Evolutionary conservation across 1,284 basidiomycete species (phyloP).

Genomic region (Polyporus tsugae): DNA sequence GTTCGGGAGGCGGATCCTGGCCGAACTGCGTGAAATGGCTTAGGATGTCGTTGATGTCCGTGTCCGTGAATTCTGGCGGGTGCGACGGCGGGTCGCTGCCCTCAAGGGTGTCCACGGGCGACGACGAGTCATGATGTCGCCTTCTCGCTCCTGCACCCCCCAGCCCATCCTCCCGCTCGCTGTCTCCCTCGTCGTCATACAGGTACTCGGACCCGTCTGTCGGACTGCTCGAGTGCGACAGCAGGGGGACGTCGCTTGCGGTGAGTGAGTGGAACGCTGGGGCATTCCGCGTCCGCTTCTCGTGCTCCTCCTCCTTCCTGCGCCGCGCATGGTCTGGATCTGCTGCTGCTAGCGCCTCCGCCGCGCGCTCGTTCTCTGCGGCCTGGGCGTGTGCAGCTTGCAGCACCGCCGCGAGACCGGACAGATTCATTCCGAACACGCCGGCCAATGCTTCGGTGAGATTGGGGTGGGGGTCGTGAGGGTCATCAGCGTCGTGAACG

Average conservation of each 20-base stretch:
- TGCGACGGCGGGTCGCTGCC: slow-evolving; percentile 22
- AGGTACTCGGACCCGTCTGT: slow-evolving; percentile 66
- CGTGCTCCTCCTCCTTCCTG: slow-evolving; percentile 53
- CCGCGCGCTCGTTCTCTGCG: slow-evolving; percentile 54
- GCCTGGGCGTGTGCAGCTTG: slow-evolving; percentile 76
- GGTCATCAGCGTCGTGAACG: slow-evolving; percentile 10
- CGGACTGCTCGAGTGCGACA: slow-evolving; percentile 33
- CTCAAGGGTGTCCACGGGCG: slow-evolving; percentile 29
- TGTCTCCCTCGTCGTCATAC: slow-evolving; percentile 46
- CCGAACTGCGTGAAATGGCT: slow-evolving; percentile 77
- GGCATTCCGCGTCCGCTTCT: slow-evolving; percentile 67
- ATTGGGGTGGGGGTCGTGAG: slow-evolving; percentile 22
- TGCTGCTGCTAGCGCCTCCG: slow-evolving; percentile 53
- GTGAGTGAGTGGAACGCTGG: slow-evolving; percentile 80
- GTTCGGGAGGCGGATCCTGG: slow-evolving; percentile 50
- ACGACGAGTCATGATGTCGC: slow-evolving; percentile 36
- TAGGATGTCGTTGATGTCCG: slow-evolving; percentile 77
- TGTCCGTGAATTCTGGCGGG: slow-evolving; percentile 56
- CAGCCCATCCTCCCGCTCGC: slow-evolving; percentile 38
- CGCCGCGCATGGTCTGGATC: slow-evolving; percentile 50
- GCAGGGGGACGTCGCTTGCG: slow-evolving; percentile 46
- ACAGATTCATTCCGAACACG: slow-evolving; percentile 58
- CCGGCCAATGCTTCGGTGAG: slow-evolving; percentile 30
- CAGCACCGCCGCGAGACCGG: slow-evolving; percentile 73
- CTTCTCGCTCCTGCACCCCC: slow-evolving; percentile 29